phyloP scores from a whole-genome alignment of 2,329 filamentous ascomycete genomes.

The Phyllosticta citrichinensis region DNA sequence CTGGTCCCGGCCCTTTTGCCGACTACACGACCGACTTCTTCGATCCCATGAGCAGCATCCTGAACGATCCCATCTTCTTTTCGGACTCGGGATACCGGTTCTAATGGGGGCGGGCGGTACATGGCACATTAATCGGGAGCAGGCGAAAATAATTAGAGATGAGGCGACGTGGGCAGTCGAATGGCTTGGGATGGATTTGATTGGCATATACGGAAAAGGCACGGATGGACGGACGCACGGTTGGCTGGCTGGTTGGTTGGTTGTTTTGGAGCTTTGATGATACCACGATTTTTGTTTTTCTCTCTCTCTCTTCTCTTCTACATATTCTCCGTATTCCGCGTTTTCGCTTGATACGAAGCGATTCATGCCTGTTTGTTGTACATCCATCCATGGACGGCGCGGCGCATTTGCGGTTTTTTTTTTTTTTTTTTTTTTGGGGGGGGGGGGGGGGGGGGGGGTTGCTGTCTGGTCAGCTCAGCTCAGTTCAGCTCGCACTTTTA shows the following conservation, averaged over 20 bases:
- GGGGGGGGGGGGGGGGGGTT: too few relatives aligned
- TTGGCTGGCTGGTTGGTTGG: background rate
- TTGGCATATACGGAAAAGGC: background rate
- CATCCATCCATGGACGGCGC: too few relatives aligned
- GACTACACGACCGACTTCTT: slow-evolving; percentile 11
- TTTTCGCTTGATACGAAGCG: too few relatives aligned
- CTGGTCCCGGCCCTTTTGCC: slow-evolving; percentile 1
- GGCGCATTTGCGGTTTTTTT: too few relatives aligned
- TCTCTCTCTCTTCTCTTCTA: background rate
- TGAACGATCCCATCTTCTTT: slow-evolving; percentile 10
- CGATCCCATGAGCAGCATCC: slow-evolving; percentile 11
- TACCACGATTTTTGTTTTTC: background rate
- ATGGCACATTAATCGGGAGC: too few relatives aligned
- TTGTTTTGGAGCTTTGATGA: background rate
- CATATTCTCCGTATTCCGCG: too few relatives aligned
- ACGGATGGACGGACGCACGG: background rate
- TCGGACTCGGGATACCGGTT: background rate
- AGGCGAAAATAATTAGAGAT: background rate
- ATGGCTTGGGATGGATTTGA: background rate
- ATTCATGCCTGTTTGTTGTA: too few relatives aligned
- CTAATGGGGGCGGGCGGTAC: background rate
- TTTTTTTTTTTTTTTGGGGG: too few relatives aligned
- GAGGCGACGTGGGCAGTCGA: background rate
- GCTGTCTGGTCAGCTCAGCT: too few relatives aligned
- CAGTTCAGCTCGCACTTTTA: too few relatives aligned